phyloP scores from a whole-genome alignment of 108 stramenopile genomes.

The Cyclotella choctawhatcheeana region DNA sequence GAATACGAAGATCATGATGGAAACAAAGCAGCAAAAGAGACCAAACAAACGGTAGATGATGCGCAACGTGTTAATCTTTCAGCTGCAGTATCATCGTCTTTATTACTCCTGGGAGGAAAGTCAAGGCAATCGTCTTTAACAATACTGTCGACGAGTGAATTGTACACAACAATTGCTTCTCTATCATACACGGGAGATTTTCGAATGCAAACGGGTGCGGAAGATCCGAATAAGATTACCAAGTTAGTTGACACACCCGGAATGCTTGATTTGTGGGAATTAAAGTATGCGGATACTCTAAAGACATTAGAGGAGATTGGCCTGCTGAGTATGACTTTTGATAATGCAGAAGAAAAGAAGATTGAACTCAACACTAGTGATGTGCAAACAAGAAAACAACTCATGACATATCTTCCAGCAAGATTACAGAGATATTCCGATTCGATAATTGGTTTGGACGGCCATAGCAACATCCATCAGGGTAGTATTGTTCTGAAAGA shows the following conservation, averaged over 20 bases:
- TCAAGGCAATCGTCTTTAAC: conserved; percentile 1
- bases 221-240: conserved; percentile 80
- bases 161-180: conserved; percentile 63
- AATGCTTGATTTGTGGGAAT: conserved; percentile 71
- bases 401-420: conserved; percentile 37
- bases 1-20: neutral
- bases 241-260: conserved; percentile 78
- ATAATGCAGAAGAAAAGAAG: neutral
- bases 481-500: conserved; percentile 23
- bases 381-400: conserved; percentile 19
- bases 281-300: conserved; percentile 56
- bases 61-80: conserved; percentile 64
- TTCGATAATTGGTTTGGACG: conserved; percentile 34
- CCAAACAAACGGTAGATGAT: conserved; percentile 39
- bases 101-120: conserved; percentile 49
- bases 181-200: conserved; percentile 87
- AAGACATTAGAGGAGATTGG: conserved; percentile 44
- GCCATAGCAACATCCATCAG: conserved; percentile 1
- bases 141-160: conserved; percentile 22
- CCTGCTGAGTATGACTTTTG: conserved; percentile 31
- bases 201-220: conserved; percentile 83
- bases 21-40: too few species aligned
- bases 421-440: conserved; percentile 35
- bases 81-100: conserved; percentile 70
- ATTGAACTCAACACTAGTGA: conserved; percentile 52